Percentiles rank a stretch among this genome's conserved stretches.
Evolutionary conservation across 306 rosid species (phyloP).

Genomic region (Fagus crenata): DNA sequence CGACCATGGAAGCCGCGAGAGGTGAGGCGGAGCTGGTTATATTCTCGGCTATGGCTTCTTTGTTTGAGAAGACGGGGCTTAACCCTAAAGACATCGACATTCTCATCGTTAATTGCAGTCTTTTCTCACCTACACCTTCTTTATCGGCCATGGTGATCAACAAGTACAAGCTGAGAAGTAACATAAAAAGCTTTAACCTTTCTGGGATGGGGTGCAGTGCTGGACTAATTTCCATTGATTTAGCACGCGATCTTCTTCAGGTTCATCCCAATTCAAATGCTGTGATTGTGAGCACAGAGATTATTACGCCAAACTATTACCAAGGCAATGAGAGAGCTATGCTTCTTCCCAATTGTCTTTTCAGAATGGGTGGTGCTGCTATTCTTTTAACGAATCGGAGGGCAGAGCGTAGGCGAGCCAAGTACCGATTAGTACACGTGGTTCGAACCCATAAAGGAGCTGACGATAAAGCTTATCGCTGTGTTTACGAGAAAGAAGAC

Average conservation of each 20-base stretch:
- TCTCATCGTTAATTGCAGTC: constrained; percentile 74
- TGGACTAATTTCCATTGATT: constrained; percentile 71
- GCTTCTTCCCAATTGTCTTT: constrained; percentile 91
- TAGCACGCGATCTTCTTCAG: constrained; percentile 92
- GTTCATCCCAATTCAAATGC: constrained; percentile 90
- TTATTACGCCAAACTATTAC: constrained; percentile 83
- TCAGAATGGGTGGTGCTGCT: constrained; percentile 98
- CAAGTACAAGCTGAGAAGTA: constrained; percentile 80
- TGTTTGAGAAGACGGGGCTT: constrained; percentile 61
- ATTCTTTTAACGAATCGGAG: constrained; percentile 62
- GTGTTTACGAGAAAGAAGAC: constrained; percentile 85
- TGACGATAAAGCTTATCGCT: constrained; percentile 74
- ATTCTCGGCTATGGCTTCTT: constrained; percentile 75
- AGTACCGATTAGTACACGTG: constrained; percentile 72
- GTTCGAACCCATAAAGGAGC: constrained; percentile 85
- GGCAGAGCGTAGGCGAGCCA: constrained; percentile 56
- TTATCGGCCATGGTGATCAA: constrained; percentile 87
- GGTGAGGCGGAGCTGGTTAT: constrained; percentile 86
- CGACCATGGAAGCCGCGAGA: constrained; percentile 83
- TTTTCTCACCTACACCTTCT: constrained; percentile 89
- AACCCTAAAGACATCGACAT: constrained; percentile 87
- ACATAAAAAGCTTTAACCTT: constrained; percentile 77
- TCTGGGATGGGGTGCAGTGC: constrained; percentile 99
- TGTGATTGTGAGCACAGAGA: constrained; percentile 80
- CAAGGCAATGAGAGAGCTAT: constrained; percentile 92